Conservation (phyloP, 768 basidiomycete species). For the Trametes maxima region DNA sequence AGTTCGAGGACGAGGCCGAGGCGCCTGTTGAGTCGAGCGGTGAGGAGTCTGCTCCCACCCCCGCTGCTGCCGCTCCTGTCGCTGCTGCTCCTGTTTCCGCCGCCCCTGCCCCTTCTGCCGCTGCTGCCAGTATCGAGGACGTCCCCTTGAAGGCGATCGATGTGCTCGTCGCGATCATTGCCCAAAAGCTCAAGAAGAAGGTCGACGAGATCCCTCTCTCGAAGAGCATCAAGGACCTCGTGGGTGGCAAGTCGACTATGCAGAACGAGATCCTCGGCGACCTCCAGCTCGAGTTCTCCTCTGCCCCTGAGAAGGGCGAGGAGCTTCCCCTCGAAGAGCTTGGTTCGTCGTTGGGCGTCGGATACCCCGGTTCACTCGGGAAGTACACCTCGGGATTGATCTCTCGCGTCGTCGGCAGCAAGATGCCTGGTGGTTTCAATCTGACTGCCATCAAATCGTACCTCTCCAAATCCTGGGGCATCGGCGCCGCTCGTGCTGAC, state of each 20-base stretch:
- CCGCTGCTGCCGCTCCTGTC: slow-evolving; percentile 43
- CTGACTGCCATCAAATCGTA: slow-evolving; percentile 87
- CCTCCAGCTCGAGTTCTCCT: slow-evolving; percentile 90
- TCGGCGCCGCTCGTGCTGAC: slow-evolving; percentile 89
- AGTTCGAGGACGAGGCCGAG: slow-evolving; percentile 86
- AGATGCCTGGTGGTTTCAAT: slow-evolving; percentile 99
- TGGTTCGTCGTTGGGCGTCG: slow-evolving; percentile 78
- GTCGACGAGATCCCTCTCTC: slow-evolving; percentile 85
- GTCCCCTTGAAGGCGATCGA: slow-evolving; percentile 90
- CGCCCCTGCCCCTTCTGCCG: slow-evolving; percentile 56
- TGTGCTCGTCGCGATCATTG: slow-evolving; percentile 84
- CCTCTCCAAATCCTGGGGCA: slow-evolving; percentile 91
- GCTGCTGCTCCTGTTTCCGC: slow-evolving; percentile 47
- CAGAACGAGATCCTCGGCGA: slow-evolving; percentile 99
- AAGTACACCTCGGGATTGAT: slow-evolving; percentile 92
- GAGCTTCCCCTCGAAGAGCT: slow-evolving; percentile 96
- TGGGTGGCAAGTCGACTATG: slow-evolving; percentile 96
- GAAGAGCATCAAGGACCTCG: slow-evolving; percentile 98
- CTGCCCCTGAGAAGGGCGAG: slow-evolving; percentile 97
- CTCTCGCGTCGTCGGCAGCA: slow-evolving; percentile 88
- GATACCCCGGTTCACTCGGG: slow-evolving; percentile 85
- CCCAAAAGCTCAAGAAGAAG: slow-evolving; percentile 98
- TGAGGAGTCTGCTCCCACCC: slow-evolving; percentile 37
- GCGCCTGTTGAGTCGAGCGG: slow-evolving; percentile 41
- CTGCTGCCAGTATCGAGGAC: slow-evolving; percentile 81